phyloP scores from a whole-genome alignment of 176 grass and related monocot genomes.

The Triticum dicoccoides region DNA sequence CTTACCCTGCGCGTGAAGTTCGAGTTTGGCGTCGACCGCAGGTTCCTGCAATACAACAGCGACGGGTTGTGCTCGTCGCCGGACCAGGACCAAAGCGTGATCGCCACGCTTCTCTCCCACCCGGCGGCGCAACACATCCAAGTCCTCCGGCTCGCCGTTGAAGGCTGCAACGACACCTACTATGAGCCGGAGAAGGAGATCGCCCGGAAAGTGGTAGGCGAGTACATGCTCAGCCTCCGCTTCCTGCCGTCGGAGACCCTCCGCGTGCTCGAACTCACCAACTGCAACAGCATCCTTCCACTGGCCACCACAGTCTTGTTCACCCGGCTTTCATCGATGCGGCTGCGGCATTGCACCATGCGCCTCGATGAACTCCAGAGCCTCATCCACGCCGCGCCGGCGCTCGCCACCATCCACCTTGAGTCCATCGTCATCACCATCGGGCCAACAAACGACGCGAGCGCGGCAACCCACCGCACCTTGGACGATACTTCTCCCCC shows the following conservation, averaged over 20 bases:
- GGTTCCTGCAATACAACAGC: background rate
- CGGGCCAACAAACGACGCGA: background rate
- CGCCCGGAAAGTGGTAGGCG: background rate
- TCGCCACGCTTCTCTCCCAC: background rate
- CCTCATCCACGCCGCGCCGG: background rate
- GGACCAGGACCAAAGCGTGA: no score
- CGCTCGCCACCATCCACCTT: background rate
- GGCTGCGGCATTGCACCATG: background rate
- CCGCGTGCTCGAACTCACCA: no score
- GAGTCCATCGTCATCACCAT: background rate
- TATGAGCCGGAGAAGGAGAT: background rate
- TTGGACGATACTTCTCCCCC: background rate
- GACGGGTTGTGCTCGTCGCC: background rate
- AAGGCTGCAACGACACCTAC: background rate
- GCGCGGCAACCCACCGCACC: no score
- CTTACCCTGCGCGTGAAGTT: background rate
- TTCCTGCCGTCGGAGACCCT: no score
- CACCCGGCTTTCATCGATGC: background rate
- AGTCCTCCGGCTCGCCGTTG: background rate
- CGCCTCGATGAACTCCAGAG: background rate
- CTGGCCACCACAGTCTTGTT: background rate
- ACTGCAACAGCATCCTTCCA: background rate
- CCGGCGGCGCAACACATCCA: background rate
- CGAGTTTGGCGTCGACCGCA: background rate
- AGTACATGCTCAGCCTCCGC: background rate